These are phyloP conservation scores for Prunella vulgaris DNA, from an alignment of 257 asterid genomes.

Conservation along the genomic window DNA sequence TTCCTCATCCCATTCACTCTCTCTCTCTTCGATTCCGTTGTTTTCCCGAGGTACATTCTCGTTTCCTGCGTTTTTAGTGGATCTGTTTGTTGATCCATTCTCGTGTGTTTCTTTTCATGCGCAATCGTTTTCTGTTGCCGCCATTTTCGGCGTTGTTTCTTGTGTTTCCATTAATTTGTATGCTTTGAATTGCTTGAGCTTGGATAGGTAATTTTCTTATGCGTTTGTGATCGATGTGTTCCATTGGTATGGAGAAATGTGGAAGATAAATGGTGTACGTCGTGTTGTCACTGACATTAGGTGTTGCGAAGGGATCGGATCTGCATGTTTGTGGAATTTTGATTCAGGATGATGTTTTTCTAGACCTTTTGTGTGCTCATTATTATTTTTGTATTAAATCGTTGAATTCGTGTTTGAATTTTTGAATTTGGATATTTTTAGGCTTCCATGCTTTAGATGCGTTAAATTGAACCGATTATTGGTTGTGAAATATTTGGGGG, in stretches of 20 bases:
- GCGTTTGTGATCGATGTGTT: slow-evolving; percentile 8
- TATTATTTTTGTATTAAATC: background rate
- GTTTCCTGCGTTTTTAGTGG: background rate
- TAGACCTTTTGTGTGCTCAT: background rate
- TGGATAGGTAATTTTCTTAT: background rate
- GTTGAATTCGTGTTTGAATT: background rate
- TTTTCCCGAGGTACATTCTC: slow-evolving; percentile 25
- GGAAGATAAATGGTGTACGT: background rate
- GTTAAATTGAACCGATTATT: background rate
- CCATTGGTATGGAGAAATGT: background rate
- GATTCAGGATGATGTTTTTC: background rate
- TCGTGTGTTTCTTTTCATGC: background rate
- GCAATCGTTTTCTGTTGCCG: background rate
- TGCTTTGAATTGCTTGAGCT: background rate
- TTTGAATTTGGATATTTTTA: background rate
- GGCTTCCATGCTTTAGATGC: background rate
- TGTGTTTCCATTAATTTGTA: background rate
- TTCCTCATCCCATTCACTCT: background rate
- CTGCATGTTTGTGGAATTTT: slow-evolving; percentile 20
- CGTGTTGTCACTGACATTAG: background rate
- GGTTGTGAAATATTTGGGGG: background rate
- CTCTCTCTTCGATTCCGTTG: background rate
- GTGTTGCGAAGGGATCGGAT: slow-evolving; percentile 14
- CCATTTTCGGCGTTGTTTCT: slow-evolving; percentile 9
- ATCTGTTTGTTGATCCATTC: slow-evolving; percentile 1